Conservation (phyloP, 129 eudicot genomes). For the Escallonia herrerae region DNA sequence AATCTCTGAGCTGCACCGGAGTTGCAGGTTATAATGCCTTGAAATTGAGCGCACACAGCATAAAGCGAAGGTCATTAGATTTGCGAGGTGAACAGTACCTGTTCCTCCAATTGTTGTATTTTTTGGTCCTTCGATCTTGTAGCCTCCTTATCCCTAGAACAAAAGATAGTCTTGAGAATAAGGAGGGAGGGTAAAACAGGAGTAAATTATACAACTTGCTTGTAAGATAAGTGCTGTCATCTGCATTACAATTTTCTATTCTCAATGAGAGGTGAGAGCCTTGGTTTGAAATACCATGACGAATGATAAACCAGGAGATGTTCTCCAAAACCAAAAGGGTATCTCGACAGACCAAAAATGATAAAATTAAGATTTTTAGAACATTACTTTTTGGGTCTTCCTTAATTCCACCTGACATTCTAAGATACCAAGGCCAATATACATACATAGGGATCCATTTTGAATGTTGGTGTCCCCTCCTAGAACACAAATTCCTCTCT, state of each 20-base stretch:
- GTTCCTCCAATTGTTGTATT: constrained; percentile 76
- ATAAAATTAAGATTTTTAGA: neutral
- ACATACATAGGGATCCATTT: neutral
- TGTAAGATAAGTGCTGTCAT: neutral
- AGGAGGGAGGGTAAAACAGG: neutral
- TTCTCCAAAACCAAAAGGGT: neutral
- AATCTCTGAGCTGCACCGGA: constrained; percentile 32
- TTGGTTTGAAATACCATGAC: neutral
- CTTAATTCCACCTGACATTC: neutral
- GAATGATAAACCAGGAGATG: too few relatives aligned
- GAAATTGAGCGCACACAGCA: neutral
- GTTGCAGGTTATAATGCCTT: neutral
- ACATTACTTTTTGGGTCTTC: neutral
- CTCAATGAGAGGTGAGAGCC: neutral
- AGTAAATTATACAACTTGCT: neutral
- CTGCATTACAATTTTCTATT: neutral
- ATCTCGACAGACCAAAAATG: neutral
- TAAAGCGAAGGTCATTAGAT: neutral
- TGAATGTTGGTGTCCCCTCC: neutral
- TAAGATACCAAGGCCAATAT: neutral
- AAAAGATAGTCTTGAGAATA: neutral
- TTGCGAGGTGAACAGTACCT: constrained; percentile 33
- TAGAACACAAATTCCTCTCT: neutral
- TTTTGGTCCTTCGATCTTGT: constrained; percentile 48
- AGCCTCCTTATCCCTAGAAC: constrained; percentile 59